These are phyloP conservation scores for Alternaria ventricosa DNA, from an alignment of 2,329 filamentous ascomycete species.

Conservation along the genomic window DNA sequence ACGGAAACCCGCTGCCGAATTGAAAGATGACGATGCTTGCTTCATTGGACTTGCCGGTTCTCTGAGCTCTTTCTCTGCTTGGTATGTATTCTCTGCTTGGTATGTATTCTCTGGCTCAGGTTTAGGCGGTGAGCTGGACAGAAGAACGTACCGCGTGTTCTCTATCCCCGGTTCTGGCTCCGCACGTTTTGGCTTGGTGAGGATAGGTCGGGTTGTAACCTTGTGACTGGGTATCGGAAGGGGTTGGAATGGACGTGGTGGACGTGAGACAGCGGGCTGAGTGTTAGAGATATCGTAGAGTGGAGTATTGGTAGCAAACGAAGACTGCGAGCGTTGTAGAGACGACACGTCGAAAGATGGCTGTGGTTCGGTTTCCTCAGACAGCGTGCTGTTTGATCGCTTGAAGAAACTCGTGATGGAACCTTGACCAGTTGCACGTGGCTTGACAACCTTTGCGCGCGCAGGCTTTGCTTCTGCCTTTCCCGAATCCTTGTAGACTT, in stretches of 20 bases:
- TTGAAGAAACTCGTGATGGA: constrained; percentile 62
- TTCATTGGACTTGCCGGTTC: constrained; percentile 18
- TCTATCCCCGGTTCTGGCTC: constrained; percentile 28
- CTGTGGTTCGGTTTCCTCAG: constrained; percentile 15
- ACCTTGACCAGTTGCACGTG: constrained; percentile 56
- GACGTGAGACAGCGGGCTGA: constrained; percentile 9
- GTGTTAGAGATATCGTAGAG: constrained; percentile 46
- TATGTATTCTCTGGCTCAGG: constrained; percentile 26
- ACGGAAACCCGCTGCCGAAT: constrained; percentile 28
- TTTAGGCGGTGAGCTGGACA: constrained; percentile 53
- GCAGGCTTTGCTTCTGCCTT: constrained; percentile 24
- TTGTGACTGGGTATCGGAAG: constrained; percentile 40
- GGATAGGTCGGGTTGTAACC: constrained; percentile 41
- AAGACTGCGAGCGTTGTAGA: constrained; percentile 31
- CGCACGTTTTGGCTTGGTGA: constrained; percentile 35
- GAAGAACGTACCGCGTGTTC: constrained; percentile 56
- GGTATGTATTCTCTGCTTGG: constrained; percentile 10
- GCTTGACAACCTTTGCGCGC: constrained; percentile 36
- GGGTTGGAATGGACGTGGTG: constrained; percentile 27
- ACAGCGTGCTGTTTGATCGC: constrained; percentile 30
- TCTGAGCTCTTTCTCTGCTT: constrained; percentile 5
- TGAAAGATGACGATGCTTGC: not conserved
- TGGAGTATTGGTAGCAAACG: constrained; percentile 20
- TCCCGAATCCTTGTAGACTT: constrained; percentile 36
- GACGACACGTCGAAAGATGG: constrained; percentile 8